phyloP scores from a whole-genome alignment of 345 rosid species.

The Citrus mangshanensis region DNA sequence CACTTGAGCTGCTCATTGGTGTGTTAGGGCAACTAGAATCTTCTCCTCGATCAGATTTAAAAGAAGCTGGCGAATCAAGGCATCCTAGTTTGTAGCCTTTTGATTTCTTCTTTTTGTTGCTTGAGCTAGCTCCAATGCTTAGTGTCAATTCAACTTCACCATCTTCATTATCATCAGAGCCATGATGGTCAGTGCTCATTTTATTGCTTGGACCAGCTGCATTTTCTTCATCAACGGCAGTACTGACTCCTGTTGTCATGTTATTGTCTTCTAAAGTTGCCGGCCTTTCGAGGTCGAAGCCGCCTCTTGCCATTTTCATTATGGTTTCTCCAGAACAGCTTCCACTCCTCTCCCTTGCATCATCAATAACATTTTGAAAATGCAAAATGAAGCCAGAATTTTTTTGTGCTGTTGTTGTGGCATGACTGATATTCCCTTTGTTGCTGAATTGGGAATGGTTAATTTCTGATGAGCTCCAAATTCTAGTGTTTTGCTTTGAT shows the following conservation, averaged over 20 bases:
- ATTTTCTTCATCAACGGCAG: slow-evolving; percentile 21
- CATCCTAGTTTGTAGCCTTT: slow-evolving; percentile 4
- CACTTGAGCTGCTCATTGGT: slow-evolving; percentile 55
- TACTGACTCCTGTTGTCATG: slow-evolving; percentile 24
- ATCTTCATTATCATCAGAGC: slow-evolving; percentile 31
- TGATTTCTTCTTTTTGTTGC: slow-evolving; percentile 24
- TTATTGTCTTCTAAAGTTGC: slow-evolving; percentile 30
- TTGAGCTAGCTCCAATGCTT: slow-evolving; percentile 51
- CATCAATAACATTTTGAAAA: slow-evolving; percentile 17
- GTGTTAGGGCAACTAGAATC: slow-evolving; percentile 49
- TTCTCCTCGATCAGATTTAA: slow-evolving; percentile 31
- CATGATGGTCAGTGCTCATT: slow-evolving; percentile 9
- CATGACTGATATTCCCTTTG: slow-evolving; percentile 15
- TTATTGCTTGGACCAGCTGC: slow-evolving; percentile 31
- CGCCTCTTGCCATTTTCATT: slow-evolving; percentile 18
- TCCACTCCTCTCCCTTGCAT: slow-evolving; percentile 47
- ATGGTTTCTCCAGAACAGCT: slow-evolving; percentile 41
- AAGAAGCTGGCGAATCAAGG: slow-evolving; percentile 26
- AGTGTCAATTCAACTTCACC: slow-evolving; percentile 62
- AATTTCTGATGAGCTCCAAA: slow-evolving; percentile 20
- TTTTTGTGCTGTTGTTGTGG: slow-evolving; percentile 16
- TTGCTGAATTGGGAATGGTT: slow-evolving; percentile 20
- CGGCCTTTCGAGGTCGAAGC: slow-evolving; percentile 48
- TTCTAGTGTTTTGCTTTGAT: slow-evolving; percentile 29
- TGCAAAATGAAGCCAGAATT: slow-evolving; percentile 14